Conservation (phyloP, 768 basidiomycete species). For the Naganishia vaughanmartiniae region DNA sequence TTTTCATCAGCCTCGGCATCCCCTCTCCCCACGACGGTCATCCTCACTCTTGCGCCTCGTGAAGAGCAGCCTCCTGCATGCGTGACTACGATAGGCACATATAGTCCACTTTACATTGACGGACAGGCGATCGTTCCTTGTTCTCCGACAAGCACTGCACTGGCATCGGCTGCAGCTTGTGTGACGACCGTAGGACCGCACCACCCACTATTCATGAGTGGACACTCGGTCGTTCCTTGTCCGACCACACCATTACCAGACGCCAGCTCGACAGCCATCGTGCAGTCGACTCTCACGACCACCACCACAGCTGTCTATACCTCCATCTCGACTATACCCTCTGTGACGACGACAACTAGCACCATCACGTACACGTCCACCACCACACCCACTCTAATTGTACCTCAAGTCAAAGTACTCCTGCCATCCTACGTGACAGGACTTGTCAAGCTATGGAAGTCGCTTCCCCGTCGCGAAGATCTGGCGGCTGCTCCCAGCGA, state of each 20-base stretch:
- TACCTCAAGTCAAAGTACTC: background rate
- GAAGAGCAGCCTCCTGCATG: too few relatives aligned
- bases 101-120: background rate
- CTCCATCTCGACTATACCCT: background rate
- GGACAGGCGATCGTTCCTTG: background rate
- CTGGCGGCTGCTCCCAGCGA: background rate
- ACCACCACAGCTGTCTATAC: background rate
- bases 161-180: background rate
- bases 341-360: background rate
- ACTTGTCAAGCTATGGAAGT: background rate
- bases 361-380: background rate
- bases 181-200: background rate
- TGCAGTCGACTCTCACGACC: too few relatives aligned
- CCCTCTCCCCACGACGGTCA: too few relatives aligned
- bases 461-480: background rate
- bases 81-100: background rate
- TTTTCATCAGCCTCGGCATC: too few relatives aligned
- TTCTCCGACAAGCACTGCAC: background rate
- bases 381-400: background rate
- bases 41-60: too few relatives aligned
- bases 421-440: background rate
- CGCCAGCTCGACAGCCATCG: background rate
- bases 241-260: background rate
- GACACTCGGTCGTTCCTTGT: background rate
- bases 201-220: background rate